These are phyloP conservation scores for Schwanniomyces etchellsii DNA, from an alignment of 1,139 yeast genomes.

Conservation along the genomic window DNA sequence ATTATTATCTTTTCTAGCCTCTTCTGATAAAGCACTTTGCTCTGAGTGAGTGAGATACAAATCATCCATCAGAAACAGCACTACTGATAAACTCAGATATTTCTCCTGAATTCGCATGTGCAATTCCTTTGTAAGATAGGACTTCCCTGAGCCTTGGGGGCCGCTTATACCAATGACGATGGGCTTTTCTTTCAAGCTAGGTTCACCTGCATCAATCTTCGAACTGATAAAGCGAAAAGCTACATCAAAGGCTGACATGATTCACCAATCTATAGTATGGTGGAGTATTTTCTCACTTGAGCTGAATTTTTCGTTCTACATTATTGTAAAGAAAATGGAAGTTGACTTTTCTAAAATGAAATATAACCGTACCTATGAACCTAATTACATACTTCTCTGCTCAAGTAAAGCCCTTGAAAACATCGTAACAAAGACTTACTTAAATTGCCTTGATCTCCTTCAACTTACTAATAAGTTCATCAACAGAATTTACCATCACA, in stretches of 20 bases:
- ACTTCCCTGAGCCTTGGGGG: slow-evolving; percentile 92
- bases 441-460: slow-evolving; percentile 62
- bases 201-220: not conserved
- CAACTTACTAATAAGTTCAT: slow-evolving; percentile 73
- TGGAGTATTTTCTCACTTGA: too few relatives aligned
- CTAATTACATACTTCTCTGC: not conserved
- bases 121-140: slow-evolving; percentile 53
- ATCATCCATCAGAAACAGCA: slow-evolving; percentile 79
- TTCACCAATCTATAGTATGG: not conserved
- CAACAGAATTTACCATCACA: slow-evolving; percentile 71
- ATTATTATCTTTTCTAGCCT: slow-evolving; percentile 35
- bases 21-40: slow-evolving; percentile 42
- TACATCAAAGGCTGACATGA: not conserved
- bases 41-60: slow-evolving; percentile 64
- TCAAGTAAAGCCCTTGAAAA: not conserved
- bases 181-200: slow-evolving; percentile 24
- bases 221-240: not conserved
- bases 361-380: not conserved
- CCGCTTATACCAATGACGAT: slow-evolving; percentile 71
- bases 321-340: too few relatives aligned
- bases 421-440: too few relatives aligned
- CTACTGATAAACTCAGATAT: slow-evolving; percentile 38
- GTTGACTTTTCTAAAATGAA: not conserved
- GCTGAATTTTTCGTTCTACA: too few relatives aligned
- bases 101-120: slow-evolving; percentile 24